Conservation (phyloP, 495 filamentous ascomycete genomes). For the Neurospora sp. region DNA sequence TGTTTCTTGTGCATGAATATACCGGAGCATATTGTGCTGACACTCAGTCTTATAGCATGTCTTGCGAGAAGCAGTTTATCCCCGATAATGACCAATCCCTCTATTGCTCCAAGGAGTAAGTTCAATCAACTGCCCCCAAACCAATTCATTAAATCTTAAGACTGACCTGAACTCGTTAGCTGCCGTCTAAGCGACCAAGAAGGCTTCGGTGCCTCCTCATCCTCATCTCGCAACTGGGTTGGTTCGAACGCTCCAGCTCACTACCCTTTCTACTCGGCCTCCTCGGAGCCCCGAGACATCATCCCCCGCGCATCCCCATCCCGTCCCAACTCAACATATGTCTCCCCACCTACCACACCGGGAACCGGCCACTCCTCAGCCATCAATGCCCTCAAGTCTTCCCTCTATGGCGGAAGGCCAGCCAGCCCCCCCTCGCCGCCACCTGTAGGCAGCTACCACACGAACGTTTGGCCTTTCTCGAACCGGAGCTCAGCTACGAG, state of each 20-base stretch:
- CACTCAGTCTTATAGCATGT: conserved; percentile 32
- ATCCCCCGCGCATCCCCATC: conserved; percentile 42
- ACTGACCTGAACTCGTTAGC: conserved; percentile 20
- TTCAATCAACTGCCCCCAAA: neutral
- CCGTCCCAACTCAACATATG: conserved; percentile 28
- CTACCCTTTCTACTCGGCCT: conserved; percentile 28
- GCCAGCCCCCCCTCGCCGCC: conserved; percentile 36
- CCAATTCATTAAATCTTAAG: neutral
- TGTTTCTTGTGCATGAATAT: neutral
- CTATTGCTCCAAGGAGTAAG: conserved; percentile 43
- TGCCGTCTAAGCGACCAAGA: conserved; percentile 37
- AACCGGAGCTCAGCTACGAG: conserved; percentile 33
- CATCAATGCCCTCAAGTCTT: conserved; percentile 35
- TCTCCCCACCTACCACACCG: conserved; percentile 34
- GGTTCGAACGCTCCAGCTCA: conserved; percentile 13
- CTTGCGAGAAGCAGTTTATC: conserved; percentile 41
- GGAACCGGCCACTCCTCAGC: conserved; percentile 24
- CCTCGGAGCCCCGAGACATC: conserved; percentile 37
- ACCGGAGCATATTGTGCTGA: conserved; percentile 2
- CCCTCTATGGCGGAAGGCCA: conserved; percentile 20
- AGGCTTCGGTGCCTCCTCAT: conserved; percentile 16
- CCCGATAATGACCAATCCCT: conserved; percentile 31
- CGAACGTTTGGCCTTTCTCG: conserved; percentile 33
- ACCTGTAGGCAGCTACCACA: conserved; percentile 15
- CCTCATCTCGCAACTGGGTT: conserved; percentile 14